Evolutionary conservation across 2,329 filamentous ascomycete genomes (phyloP).

Genomic region (Chrysosporium queenslandicum): DNA sequence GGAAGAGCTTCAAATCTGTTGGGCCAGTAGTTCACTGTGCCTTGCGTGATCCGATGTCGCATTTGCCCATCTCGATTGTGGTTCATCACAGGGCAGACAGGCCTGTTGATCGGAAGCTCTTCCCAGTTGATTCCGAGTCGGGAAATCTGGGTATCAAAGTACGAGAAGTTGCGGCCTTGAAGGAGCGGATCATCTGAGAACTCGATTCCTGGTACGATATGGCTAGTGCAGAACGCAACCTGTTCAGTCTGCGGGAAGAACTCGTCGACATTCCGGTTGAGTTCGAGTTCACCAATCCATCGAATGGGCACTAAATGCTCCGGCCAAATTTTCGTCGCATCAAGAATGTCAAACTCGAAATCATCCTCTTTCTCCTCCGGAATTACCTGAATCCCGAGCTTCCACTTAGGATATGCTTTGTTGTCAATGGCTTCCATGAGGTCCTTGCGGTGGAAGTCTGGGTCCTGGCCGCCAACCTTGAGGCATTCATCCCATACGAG

Average conservation of each 20-base stretch:
- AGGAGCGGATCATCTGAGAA: conserved; percentile 65
- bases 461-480: conserved; percentile 63
- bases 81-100: conserved; percentile 65
- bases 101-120: conserved; percentile 66
- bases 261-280: conserved; percentile 71
- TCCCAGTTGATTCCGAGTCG: conserved; percentile 66
- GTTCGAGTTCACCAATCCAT: conserved; percentile 67
- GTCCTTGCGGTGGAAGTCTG: conserved; percentile 74
- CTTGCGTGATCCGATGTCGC: conserved; percentile 62
- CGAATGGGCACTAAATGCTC: conserved; percentile 64
- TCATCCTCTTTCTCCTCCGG: conserved; percentile 61
- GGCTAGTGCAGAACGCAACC: conserved; percentile 69
- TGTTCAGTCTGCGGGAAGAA: conserved; percentile 78
- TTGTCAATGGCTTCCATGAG: conserved; percentile 63
- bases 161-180: conserved; percentile 61
- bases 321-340: conserved; percentile 79
- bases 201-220: conserved; percentile 68
- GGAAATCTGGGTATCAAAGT: conserved; percentile 47
- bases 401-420: conserved; percentile 64
- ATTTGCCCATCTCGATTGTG: conserved; percentile 65
- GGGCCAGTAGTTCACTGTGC: conserved; percentile 69
- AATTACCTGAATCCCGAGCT: conserved; percentile 70
- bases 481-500: conserved; percentile 69
- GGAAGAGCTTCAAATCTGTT: conserved; percentile 57
- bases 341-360: conserved; percentile 77